phyloP scores from a whole-genome alignment of 2,329 filamentous ascomycete genomes.

The Domatiomyces globalis region DNA sequence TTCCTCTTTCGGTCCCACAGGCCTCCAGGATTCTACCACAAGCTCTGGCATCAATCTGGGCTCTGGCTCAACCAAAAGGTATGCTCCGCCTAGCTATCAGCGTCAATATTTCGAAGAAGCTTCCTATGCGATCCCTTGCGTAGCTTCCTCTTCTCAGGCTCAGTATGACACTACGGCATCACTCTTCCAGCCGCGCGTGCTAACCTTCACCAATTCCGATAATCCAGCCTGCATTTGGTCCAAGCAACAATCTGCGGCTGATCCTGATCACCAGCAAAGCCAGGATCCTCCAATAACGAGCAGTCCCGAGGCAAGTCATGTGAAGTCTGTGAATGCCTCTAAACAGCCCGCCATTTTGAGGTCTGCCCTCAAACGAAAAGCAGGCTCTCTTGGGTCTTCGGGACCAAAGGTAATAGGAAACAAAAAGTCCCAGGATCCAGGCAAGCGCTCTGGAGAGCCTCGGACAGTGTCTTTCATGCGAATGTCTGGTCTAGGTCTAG shows the following conservation, averaged over 20 bases:
- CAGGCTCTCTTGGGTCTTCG: constrained; percentile 6
- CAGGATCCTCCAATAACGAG: background rate
- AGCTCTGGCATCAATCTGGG: background rate
- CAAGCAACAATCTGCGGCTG: background rate
- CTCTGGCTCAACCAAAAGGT: background rate
- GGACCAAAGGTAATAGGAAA: constrained; percentile 4
- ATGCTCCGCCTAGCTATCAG: background rate
- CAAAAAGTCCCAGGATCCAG: constrained; percentile 6
- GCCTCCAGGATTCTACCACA: background rate
- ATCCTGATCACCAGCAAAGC: background rate
- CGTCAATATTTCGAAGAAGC: background rate
- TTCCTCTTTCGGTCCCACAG: background rate
- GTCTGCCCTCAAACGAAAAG: constrained; percentile 15
- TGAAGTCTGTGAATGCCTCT: constrained; percentile 6
- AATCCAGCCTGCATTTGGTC: background rate
- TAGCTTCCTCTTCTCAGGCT: constrained; percentile 12
- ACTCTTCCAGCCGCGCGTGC: constrained; percentile 10
- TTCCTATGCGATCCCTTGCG: constrained; percentile 2
- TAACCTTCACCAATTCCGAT: constrained; percentile 12
- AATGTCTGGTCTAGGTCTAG: constrained; percentile 14
- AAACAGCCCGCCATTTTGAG: constrained; percentile 9
- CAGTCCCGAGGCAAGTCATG: background rate
- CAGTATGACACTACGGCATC: constrained; percentile 16
- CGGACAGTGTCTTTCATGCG: constrained; percentile 15
- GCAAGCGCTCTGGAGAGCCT: constrained; percentile 2